Evolutionary conservation across 495 filamentous ascomycete genomes (phyloP).

Genomic region (Lasiosphaeria ovina): DNA sequence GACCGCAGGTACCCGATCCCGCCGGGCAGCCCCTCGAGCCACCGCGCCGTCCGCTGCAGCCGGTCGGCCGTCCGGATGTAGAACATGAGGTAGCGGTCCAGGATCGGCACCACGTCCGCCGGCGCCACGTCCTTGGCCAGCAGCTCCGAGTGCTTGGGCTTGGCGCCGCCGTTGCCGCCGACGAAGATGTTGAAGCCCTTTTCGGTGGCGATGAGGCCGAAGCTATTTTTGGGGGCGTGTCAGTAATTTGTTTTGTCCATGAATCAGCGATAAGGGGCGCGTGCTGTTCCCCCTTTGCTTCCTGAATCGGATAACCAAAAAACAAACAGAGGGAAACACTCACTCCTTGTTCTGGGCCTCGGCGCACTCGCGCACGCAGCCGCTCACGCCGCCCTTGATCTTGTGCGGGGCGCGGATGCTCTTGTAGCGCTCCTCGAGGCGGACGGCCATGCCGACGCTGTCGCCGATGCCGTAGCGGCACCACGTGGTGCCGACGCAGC

Average conservation of each 20-base stretch:
- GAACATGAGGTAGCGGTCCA: conserved; percentile 93
- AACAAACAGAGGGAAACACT: conserved; percentile 23
- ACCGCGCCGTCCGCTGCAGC: conserved; percentile 88
- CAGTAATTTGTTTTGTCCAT: conserved; percentile 3
- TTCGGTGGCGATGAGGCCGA: conserved; percentile 90
- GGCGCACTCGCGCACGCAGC: conserved; percentile 91
- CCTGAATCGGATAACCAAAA: conserved; percentile 3
- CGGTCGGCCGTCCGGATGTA: conserved; percentile 97
- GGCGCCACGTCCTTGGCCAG: conserved; percentile 87
- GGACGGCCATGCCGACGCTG: conserved; percentile 94
- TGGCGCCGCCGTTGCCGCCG: conserved; percentile 88
- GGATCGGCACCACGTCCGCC: conserved; percentile 78
- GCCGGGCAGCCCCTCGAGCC: conserved; percentile 85
- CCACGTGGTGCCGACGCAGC: conserved; percentile 94
- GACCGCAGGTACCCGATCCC: conserved; percentile 81
- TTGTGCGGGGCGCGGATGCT: conserved; percentile 88
- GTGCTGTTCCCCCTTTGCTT: conserved; percentile 7
- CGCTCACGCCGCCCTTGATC: conserved; percentile 89
- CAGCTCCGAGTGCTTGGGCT: conserved; percentile 81
- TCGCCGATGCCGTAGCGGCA: conserved; percentile 92
- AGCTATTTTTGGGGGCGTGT: conserved; percentile 45
- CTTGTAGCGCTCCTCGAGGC: conserved; percentile 93
- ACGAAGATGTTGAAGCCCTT: conserved; percentile 97
- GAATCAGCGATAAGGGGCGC: background rate
- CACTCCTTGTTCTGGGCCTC: conserved; percentile 96